These are phyloP conservation scores for Cladosporium cucumerinum DNA, from an alignment of 2,329 filamentous ascomycete genomes.

Conservation along the genomic window DNA sequence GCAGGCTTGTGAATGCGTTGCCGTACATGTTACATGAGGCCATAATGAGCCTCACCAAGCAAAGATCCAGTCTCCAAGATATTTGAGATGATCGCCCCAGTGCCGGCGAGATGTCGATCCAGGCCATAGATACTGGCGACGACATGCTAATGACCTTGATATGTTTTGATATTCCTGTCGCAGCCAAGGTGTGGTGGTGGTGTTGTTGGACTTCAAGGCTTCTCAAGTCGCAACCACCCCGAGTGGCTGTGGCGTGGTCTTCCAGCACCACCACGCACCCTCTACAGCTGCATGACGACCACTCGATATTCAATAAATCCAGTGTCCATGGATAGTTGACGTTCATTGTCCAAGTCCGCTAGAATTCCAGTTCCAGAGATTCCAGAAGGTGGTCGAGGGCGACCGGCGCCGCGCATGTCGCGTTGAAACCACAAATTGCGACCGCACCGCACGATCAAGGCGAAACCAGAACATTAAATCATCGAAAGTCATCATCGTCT, in stretches of 20 bases:
- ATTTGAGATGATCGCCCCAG: background rate
- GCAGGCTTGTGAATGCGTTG: background rate
- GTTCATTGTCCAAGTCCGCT: background rate
- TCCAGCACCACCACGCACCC: background rate
- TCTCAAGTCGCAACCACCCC: background rate
- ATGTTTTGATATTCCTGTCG: background rate
- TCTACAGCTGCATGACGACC: background rate
- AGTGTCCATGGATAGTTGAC: background rate
- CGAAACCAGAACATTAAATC: background rate
- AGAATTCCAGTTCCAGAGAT: background rate
- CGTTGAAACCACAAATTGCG: slow-evolving; percentile 5
- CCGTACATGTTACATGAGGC: background rate
- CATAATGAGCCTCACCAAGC: background rate
- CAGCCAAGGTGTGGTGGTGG: background rate
- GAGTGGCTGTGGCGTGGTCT: background rate
- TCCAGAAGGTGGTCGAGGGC: background rate
- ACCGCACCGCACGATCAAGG: slow-evolving; percentile 7
- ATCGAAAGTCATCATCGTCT: background rate
- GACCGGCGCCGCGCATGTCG: background rate
- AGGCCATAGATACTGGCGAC: background rate
- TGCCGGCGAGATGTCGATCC: background rate
- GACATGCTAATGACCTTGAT: background rate
- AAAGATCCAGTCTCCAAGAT: background rate
- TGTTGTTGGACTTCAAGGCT: background rate
- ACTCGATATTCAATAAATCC: background rate